Evolutionary conservation across 495 filamentous ascomycete species (phyloP).

Genomic region (Daldinia grandis): DNA sequence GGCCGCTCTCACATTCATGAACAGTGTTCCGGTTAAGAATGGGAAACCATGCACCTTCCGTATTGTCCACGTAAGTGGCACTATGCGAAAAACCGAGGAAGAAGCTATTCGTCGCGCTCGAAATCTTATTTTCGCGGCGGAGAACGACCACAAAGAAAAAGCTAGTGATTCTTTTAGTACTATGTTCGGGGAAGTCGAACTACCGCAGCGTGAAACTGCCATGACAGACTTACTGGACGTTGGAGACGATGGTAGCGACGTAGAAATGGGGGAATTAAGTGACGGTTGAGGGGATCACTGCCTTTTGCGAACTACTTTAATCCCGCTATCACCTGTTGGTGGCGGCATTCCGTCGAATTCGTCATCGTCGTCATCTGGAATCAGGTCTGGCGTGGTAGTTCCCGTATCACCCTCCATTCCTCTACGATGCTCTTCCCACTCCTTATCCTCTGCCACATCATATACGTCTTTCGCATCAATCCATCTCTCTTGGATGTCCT

Average conservation of each 20-base stretch:
- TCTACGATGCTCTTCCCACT: slow-evolving; percentile 68
- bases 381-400: slow-evolving; percentile 42
- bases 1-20: slow-evolving; percentile 86
- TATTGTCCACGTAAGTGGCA: slow-evolving; percentile 92
- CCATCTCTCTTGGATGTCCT: slow-evolving; percentile 95
- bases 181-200: slow-evolving; percentile 49
- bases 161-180: slow-evolving; percentile 49
- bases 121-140: slow-evolving; percentile 70
- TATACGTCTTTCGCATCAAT: slow-evolving; percentile 86
- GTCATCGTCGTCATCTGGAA: slow-evolving; percentile 49
- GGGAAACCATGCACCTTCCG: slow-evolving; percentile 75
- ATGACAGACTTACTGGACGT: slow-evolving; percentile 52
- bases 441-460: slow-evolving; percentile 78
- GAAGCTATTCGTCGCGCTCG: slow-evolving; percentile 82
- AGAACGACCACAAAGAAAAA: slow-evolving; percentile 53
- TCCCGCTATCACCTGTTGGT: slow-evolving; percentile 46
- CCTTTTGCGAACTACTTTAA: slow-evolving; percentile 53
- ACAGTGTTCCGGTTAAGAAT: slow-evolving; percentile 66
- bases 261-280: slow-evolving; percentile 58
- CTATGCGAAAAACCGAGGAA: slow-evolving; percentile 90
- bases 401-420: slow-evolving; percentile 41
- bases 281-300: slow-evolving; percentile 51
- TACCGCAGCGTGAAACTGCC: slow-evolving; percentile 48
- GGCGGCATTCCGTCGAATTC: slow-evolving; percentile 47
- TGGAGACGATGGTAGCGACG: slow-evolving; percentile 58